Evolutionary conservation across 192 early-diverging fungal genomes (phyloP).

Genomic region (Linnemannia elongata): DNA sequence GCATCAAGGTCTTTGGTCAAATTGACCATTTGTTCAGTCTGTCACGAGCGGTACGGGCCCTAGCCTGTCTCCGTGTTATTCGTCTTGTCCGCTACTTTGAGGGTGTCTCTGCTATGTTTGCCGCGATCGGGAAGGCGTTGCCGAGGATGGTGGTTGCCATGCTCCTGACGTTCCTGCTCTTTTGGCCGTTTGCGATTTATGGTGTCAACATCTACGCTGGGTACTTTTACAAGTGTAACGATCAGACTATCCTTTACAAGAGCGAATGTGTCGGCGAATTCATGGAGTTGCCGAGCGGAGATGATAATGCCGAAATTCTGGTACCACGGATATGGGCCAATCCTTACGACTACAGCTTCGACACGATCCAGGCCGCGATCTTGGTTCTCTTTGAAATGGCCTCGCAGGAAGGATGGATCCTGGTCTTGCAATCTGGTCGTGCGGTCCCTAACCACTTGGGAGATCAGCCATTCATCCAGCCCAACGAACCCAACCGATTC

Average conservation of each 20-base stretch:
- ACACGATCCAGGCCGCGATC: constrained; percentile 62
- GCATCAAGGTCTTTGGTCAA: constrained; percentile 59
- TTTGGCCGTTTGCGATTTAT: constrained; percentile 72
- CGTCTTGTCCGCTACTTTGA: constrained; percentile 62
- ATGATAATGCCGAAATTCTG: constrained; percentile 42
- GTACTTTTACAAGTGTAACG: constrained; percentile 66
- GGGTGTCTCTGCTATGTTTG: constrained; percentile 67
- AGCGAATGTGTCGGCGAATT: constrained; percentile 58
- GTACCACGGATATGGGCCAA: constrained; percentile 69
- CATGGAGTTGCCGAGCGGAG: constrained; percentile 29
- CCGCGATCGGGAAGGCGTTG: constrained; percentile 62
- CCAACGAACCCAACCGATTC: constrained; percentile 61
- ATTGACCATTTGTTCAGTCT: constrained; percentile 57
- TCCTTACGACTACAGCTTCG: constrained; percentile 74
- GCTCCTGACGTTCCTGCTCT: constrained; percentile 59
- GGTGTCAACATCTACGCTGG: constrained; percentile 70
- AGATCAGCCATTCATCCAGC: constrained; percentile 48
- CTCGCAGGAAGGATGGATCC: constrained; percentile 70
- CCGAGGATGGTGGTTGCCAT: constrained; percentile 70
- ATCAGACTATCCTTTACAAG: constrained; percentile 19
- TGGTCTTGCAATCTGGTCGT: constrained; percentile 57
- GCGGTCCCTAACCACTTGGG: constrained; percentile 57
- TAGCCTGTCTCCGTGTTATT: constrained; percentile 68
- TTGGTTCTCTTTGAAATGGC: constrained; percentile 70
- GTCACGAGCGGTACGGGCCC: constrained; percentile 63